phyloP scores from a whole-genome alignment of 2,329 filamentous ascomycete genomes.

The Nannizziopsis arthrosporioides region DNA sequence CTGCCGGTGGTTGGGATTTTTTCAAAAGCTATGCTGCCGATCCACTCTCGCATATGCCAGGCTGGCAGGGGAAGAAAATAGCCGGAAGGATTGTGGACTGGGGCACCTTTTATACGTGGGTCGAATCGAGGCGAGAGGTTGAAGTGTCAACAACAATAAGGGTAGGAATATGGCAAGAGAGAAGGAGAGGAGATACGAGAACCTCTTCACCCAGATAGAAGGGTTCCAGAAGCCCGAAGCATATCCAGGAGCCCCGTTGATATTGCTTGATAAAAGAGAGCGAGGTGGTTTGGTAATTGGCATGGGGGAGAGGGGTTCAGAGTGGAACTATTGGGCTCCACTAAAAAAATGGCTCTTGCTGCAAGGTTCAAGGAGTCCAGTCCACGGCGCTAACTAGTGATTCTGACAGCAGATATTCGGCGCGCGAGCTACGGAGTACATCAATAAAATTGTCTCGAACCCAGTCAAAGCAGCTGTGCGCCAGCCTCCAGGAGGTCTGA shows the following conservation, averaged over 20 bases:
- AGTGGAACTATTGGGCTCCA: constrained; percentile 4
- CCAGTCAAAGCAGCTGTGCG: too few relatives aligned
- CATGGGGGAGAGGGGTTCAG: background rate
- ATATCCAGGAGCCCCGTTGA: background rate
- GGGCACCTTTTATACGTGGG: too few relatives aligned
- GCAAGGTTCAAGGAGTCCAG: constrained; percentile 8
- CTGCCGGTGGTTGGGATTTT: background rate
- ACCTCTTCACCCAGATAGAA: background rate
- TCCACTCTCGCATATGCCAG: too few relatives aligned
- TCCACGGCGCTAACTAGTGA: constrained; percentile 7
- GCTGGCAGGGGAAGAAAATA: too few relatives aligned
- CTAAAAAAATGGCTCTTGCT: background rate
- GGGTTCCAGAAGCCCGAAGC: constrained; percentile 1
- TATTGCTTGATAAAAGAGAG: background rate
- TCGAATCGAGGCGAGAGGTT: background rate
- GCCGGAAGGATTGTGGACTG: too few relatives aligned
- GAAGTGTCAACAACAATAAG: background rate
- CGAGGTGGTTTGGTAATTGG: constrained; percentile 1
- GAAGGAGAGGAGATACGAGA: background rate
- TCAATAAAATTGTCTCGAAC: too few relatives aligned
- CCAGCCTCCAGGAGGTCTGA: too few relatives aligned
- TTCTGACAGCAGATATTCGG: background rate
- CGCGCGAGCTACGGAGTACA: background rate
- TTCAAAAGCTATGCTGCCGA: background rate
- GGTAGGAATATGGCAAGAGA: background rate